phyloP scores from a whole-genome alignment of 1,139 yeast genomes.

The Yamadazyma mexicana region DNA sequence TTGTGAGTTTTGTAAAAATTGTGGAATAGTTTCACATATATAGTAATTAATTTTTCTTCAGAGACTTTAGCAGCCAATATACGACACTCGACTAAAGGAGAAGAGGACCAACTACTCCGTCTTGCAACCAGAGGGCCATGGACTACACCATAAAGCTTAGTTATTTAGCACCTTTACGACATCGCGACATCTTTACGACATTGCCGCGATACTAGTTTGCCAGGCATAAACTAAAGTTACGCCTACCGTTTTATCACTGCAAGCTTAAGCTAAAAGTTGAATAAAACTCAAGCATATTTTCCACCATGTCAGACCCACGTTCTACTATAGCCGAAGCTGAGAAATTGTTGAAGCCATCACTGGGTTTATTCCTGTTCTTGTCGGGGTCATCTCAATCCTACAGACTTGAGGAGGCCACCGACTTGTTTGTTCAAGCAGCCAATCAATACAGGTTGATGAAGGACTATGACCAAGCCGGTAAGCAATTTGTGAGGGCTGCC shows the following conservation, averaged over 20 bases:
- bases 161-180: no score
- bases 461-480: slow-evolving; percentile 73
- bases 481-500: slow-evolving; percentile 84
- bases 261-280: neutral
- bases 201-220: neutral
- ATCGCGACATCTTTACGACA: slow-evolving; percentile 1
- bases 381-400: slow-evolving; percentile 68
- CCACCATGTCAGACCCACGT: slow-evolving; percentile 39
- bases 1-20: no score
- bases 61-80: no score
- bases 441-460: slow-evolving; percentile 78
- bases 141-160: no score
- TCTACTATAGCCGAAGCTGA: slow-evolving; percentile 46
- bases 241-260: neutral
- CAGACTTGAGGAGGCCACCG: slow-evolving; percentile 89
- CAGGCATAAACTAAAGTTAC: no score
- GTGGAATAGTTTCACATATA: no score
- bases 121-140: no score
- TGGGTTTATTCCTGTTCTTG: slow-evolving; percentile 71
- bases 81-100: no score
- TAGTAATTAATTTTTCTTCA: no score
- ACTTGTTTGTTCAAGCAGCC: slow-evolving; percentile 86
- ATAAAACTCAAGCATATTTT: no score
- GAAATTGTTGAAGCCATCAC: slow-evolving; percentile 56
- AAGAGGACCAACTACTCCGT: no score